phyloP scores from a whole-genome alignment of 805 yeast species.

The Clavispora phyllophila region DNA sequence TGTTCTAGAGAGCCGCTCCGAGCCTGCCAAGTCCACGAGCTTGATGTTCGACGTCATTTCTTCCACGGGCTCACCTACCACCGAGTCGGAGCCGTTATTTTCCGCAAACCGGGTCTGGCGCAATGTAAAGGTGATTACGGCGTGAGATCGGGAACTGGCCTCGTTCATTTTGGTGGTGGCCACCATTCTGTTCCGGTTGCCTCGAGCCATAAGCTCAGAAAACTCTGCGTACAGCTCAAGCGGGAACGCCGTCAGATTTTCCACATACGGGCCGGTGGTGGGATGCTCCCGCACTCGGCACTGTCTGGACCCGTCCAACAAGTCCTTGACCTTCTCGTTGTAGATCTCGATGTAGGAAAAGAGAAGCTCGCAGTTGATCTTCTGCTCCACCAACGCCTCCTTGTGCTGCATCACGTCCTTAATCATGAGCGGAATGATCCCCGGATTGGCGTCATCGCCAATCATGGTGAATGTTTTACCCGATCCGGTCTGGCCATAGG shows the following conservation, averaged over 20 bases:
- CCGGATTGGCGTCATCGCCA: constrained; percentile 32
- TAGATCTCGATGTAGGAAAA: constrained; percentile 71
- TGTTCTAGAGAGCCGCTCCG: constrained; percentile 63
- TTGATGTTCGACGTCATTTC: constrained; percentile 57
- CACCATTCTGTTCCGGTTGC: constrained; percentile 55
- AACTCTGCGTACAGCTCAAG: constrained; percentile 51
- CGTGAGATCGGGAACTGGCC: constrained; percentile 74
- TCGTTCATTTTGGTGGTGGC: constrained; percentile 74
- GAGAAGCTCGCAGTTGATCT: constrained; percentile 35
- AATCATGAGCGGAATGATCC: constrained; percentile 43
- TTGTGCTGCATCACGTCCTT: constrained; percentile 45
- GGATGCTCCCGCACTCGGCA: constrained; percentile 64
- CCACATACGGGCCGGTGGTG: constrained; percentile 66
- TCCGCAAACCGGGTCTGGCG: constrained; percentile 49
- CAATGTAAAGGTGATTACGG: constrained; percentile 61
- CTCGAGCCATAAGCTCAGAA: constrained; percentile 40
- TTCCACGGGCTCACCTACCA: constrained; percentile 36
- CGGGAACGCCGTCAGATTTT: constrained; percentile 50
- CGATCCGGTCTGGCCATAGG: constrained; percentile 41
- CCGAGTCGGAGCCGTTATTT: constrained; percentile 5
- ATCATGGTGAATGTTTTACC: constrained; percentile 42
- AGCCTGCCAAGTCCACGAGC: constrained; percentile 79
- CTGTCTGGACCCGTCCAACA: constrained; percentile 32
- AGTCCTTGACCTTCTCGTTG: constrained; percentile 70
- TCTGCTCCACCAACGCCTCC: constrained; percentile 30